phyloP scores from a whole-genome alignment of 306 rosid genomes.

The Prinsepia uniflora region DNA sequence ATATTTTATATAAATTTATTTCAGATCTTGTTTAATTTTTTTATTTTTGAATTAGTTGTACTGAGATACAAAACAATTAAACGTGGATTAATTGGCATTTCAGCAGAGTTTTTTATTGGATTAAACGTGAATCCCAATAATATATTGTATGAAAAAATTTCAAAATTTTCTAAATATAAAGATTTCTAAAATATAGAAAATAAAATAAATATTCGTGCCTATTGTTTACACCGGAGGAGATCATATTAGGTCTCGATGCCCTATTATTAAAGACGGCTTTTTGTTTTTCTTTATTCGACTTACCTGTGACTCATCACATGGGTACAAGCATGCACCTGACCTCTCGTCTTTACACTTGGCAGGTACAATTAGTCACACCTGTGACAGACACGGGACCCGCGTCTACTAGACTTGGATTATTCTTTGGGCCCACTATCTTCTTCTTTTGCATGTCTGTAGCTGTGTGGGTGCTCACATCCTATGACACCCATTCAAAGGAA shows the following conservation, averaged over 20 bases:
- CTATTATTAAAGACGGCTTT: neutral
- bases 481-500: neutral
- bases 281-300: conserved; percentile 15
- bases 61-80: neutral
- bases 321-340: conserved; percentile 28
- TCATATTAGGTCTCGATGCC: conserved; percentile 8
- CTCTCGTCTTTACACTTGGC: conserved; percentile 25
- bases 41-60: no score
- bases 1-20: no score
- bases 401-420: neutral
- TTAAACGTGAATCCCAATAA: no score
- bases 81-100: conserved; percentile 11
- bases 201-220: neutral
- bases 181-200: no score
- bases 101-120: no score
- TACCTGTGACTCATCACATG: conserved; percentile 22
- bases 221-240: conserved; percentile 24
- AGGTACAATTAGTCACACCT: neutral
- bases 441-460: neutral
- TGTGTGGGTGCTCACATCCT: conserved; percentile 5
- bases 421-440: neutral
- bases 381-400: neutral
- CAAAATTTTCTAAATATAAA: no score
- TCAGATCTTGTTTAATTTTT: no score
- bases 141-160: no score